Base-by-base conservation (phyloP, 2,329 filamentous ascomycete species). In the Leptographium galeiforme region DNA sequence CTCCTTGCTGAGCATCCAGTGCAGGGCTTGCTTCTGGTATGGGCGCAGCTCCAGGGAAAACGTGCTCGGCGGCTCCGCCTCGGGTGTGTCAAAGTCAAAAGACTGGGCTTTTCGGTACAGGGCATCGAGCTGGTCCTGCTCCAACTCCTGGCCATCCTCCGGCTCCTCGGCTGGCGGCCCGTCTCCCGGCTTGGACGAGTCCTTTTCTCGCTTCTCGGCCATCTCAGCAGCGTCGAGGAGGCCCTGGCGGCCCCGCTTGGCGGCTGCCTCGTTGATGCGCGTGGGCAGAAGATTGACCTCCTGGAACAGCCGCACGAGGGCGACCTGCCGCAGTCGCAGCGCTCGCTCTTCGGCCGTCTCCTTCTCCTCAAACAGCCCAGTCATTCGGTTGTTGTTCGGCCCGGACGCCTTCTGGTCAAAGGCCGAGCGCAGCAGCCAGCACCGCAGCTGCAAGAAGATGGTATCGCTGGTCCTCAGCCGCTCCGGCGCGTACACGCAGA, bases 1-100 rank as follows among this genome's bases (percentile, higher is more conserved):
- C 66, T 98, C 93, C 65, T 97, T 97, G 6, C 83, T 78, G 58
- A 97, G 75, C 89, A 98, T 96, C 93, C 93, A 98, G 64, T 96
- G 76, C 7, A 98, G 70, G 0, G 93, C 89, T 67, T 98, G 93
- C 63, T 89, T 95, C 66, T 98, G 93, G 61, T 98, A 98, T 51
- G 88, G 89, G 4, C 93, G 82, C 33, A 98, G 73, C 40, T 82
- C 76, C 82, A 98, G 83, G 7, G 77, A 76, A 66, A 98, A 98
- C 0, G 82, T 88, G 10, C 84, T 75, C 7, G 86, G 81, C 11
- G 93, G 91, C 61, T 95, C 85, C 11, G 88, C 84, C 65, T 89
- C 84, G 2, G 90, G 90, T 0, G 90, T 96, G 63, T 82, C 81
- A 63, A 98, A 97, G 66, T 98, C 93, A 62, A 97, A 97, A 0